Evolutionary conservation across 345 rosid species (phyloP).

Genomic region (Lumnitzera littorea): DNA sequence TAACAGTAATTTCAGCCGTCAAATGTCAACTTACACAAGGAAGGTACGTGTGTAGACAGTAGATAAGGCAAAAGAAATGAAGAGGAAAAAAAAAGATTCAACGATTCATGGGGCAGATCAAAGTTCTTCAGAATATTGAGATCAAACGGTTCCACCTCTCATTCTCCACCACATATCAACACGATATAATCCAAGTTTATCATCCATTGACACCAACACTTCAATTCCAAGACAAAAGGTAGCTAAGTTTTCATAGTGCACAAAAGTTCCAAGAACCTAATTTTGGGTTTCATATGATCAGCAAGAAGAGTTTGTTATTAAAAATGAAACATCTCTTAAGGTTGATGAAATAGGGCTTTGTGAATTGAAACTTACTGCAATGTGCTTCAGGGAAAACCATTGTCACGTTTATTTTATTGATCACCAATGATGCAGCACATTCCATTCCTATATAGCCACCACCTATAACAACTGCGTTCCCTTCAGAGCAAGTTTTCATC

Average conservation of each 20-base stretch:
- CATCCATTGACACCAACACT: too few species aligned
- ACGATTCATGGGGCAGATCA: not conserved
- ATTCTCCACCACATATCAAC: not conserved
- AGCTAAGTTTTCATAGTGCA: too few species aligned
- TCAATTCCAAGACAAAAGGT: too few species aligned
- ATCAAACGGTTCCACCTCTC: not conserved
- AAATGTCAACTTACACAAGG: too few species aligned
- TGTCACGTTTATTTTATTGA: constrained; percentile 79
- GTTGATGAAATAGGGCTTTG: too few species aligned
- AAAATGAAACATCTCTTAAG: too few species aligned
- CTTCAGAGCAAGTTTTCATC: constrained; percentile 52
- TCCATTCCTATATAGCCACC: constrained; percentile 99
- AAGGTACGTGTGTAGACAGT: too few species aligned
- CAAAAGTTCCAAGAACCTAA: too few species aligned
- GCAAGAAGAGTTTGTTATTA: too few species aligned
- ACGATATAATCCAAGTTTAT: too few species aligned
- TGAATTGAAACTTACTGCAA: constrained; percentile 52
- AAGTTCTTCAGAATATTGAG: not conserved
- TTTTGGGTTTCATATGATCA: too few species aligned
- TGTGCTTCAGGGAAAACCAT: constrained; percentile 99
- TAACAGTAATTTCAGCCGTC: too few species aligned
- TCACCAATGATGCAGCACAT: constrained; percentile 92
- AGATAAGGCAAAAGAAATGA: not conserved
- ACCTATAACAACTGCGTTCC: constrained; percentile 89
- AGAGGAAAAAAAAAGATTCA: not conserved